Evolutionary conservation across 2,329 filamentous ascomycete genomes (phyloP).

Genomic region (Diplodia scrobiculata): DNA sequence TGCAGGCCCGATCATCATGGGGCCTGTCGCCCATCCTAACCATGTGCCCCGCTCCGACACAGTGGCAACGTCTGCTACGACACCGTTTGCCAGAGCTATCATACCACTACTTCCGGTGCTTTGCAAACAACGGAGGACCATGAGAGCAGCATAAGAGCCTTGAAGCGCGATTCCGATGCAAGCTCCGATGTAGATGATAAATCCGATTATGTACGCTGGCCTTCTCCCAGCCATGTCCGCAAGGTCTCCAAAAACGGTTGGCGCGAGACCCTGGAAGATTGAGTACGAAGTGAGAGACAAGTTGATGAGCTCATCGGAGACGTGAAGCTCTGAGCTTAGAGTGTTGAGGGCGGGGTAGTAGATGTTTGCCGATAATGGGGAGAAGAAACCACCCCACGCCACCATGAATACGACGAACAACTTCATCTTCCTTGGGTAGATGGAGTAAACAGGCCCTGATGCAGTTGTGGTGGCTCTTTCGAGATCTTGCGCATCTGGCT

Average conservation of each 20-base stretch:
- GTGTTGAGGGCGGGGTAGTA: slow-evolving; percentile 35
- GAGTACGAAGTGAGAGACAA: slow-evolving; percentile 50
- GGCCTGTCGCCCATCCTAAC: slow-evolving; percentile 43
- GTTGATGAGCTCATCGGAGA: slow-evolving; percentile 39
- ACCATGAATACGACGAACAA: slow-evolving; percentile 54
- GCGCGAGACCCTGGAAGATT: slow-evolving; percentile 57
- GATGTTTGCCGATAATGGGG: slow-evolving; percentile 48
- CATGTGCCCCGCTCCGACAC: slow-evolving; percentile 47
- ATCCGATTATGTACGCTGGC: slow-evolving; percentile 52
- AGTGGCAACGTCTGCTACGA: slow-evolving; percentile 48
- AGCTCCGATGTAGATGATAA: slow-evolving; percentile 40
- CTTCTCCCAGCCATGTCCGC: slow-evolving; percentile 55
- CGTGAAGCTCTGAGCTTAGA: slow-evolving; percentile 41
- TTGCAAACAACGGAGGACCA: slow-evolving; percentile 44
- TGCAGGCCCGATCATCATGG: slow-evolving; percentile 36
- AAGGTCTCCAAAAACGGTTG: slow-evolving; percentile 56
- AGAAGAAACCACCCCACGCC: slow-evolving; percentile 56
- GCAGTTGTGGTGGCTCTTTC: slow-evolving; percentile 32
- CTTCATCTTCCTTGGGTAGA: slow-evolving; percentile 42
- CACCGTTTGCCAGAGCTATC: slow-evolving; percentile 46
- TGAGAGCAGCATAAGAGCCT: slow-evolving; percentile 39
- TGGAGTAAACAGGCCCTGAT: slow-evolving; percentile 32
- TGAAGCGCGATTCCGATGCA: slow-evolving; percentile 43
- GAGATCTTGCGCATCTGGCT: slow-evolving; percentile 26
- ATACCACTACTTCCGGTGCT: slow-evolving; percentile 47